These are phyloP conservation scores for Tolypocladium sp. DNA, from an alignment of 2,329 filamentous ascomycete species.

Conservation along the genomic window DNA sequence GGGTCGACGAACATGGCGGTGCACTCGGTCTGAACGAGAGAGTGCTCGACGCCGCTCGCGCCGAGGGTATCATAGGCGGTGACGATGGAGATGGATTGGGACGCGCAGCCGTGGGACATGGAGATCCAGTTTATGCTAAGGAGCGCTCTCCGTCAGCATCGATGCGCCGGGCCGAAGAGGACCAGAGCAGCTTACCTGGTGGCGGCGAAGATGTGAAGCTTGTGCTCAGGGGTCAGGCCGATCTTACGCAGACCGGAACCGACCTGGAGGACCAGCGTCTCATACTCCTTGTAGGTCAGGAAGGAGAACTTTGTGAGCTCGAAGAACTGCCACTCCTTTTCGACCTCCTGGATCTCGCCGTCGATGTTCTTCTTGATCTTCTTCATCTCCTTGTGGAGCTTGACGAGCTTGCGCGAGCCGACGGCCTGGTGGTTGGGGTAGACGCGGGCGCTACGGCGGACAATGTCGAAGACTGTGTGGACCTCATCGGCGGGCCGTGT, in stretches of 20 bases:
- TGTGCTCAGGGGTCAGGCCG: constrained; percentile 58
- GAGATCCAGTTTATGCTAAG: constrained; percentile 71
- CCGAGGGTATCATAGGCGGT: constrained; percentile 93
- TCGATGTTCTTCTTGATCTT: constrained; percentile 84
- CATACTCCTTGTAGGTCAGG: constrained; percentile 72
- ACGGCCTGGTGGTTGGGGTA: constrained; percentile 57
- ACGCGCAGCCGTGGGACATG: constrained; percentile 65
- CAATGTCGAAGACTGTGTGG: constrained; percentile 69
- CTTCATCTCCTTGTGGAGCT: constrained; percentile 75
- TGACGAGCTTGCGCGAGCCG: constrained; percentile 64
- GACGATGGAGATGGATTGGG: constrained; percentile 84
- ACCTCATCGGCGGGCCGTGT: constrained; percentile 59
- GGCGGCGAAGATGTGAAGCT: constrained; percentile 74
- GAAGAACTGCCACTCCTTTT: constrained; percentile 88
- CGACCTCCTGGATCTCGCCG: constrained; percentile 67
- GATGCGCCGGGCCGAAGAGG: neutral
- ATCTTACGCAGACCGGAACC: constrained; percentile 68
- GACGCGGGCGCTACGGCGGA: constrained; percentile 56
- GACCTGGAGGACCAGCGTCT: constrained; percentile 57
- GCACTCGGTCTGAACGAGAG: constrained; percentile 70
- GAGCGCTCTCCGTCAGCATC: neutral
- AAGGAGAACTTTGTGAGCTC: constrained; percentile 73
- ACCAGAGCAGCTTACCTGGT: constrained; percentile 49
- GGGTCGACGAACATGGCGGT: constrained; percentile 83
- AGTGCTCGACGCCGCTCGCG: constrained; percentile 75